Evolutionary conservation across 2,329 filamentous ascomycete genomes (phyloP).

Genomic region (Fusarium floridanum): DNA sequence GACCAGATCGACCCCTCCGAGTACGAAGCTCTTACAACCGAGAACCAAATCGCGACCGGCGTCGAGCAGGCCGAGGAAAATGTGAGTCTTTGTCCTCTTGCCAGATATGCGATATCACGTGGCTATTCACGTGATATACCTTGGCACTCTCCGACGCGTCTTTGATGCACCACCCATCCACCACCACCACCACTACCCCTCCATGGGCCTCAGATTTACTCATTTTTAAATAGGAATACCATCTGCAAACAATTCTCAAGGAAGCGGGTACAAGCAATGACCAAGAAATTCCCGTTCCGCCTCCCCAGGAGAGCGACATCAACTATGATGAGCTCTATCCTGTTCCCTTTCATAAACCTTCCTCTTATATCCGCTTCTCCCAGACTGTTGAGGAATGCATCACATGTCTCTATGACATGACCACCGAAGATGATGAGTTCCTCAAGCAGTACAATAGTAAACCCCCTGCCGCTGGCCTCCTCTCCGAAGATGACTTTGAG

Average conservation of each 20-base stretch:
- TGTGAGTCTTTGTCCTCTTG: conserved; percentile 71
- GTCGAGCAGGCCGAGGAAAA: conserved; percentile 98
- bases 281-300: conserved; percentile 75
- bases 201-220: conserved; percentile 46
- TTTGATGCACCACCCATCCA: conserved; percentile 31
- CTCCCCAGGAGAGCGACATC: conserved; percentile 73
- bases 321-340: conserved; percentile 93
- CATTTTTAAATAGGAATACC: conserved; percentile 79
- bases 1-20: conserved; percentile 88
- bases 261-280: conserved; percentile 67
- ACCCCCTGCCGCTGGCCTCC: conserved; percentile 71
- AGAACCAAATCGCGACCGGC: conserved; percentile 91
- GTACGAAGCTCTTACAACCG: conserved; percentile 87
- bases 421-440: conserved; percentile 87
- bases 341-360: conserved; percentile 82
- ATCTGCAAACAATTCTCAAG: conserved; percentile 85
- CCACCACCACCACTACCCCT: conserved; percentile 15
- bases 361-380: conserved; percentile 96
- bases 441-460: conserved; percentile 87
- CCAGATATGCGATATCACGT: conserved; percentile 62
- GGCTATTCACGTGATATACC: conserved; percentile 59
- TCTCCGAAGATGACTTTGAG: conserved; percentile 93
- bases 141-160: conserved; percentile 4
- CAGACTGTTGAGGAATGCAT: conserved; percentile 97
- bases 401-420: conserved; percentile 94